Evolutionary conservation across 177 flowering plant genomes (phyloP).

Genomic region (Telopea speciosissima): DNA sequence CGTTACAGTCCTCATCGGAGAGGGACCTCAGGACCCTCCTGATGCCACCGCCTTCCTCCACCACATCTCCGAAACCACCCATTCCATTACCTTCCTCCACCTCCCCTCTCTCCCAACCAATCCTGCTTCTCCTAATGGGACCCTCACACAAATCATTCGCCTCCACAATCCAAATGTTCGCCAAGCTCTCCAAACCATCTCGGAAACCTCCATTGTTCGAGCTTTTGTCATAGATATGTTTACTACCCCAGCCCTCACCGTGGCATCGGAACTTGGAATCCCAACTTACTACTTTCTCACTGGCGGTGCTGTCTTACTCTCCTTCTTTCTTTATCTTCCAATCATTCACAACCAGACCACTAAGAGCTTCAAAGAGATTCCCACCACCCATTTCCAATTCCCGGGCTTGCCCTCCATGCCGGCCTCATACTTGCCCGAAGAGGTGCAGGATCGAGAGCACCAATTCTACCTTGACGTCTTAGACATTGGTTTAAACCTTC

Average conservation of each 20-base stretch:
- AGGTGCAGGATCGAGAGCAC: background rate
- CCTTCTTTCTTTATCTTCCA: slow-evolving; percentile 6
- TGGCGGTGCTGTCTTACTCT: slow-evolving; percentile 2
- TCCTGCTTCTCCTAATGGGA: background rate
- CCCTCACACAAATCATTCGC: background rate
- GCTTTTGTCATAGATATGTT: slow-evolving; percentile 3
- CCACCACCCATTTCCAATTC: background rate
- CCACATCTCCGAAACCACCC: no score
- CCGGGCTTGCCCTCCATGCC: slow-evolving; percentile 12
- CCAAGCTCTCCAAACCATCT: slow-evolving; percentile 10
- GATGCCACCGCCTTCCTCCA: no score
- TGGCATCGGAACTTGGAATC: slow-evolving; percentile 9
- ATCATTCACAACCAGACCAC: slow-evolving; percentile 1
- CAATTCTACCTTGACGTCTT: slow-evolving; percentile 1
- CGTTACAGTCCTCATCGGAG: no score
- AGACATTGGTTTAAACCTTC: background rate
- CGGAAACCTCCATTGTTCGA: slow-evolving; percentile 5
- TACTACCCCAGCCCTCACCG: background rate
- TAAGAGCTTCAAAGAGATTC: slow-evolving; percentile 9
- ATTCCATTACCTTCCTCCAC: no score
- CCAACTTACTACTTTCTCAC: slow-evolving; percentile 13
- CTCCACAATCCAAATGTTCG: slow-evolving; percentile 3
- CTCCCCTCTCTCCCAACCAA: background rate
- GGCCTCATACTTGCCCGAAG: slow-evolving; percentile 6
- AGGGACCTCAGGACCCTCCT: no score